Evolutionary conservation across 2,329 filamentous ascomycete genomes (phyloP), one percentile per base, ranked within the genome.

Genomic region (Talaromyces islandicus): DNA sequence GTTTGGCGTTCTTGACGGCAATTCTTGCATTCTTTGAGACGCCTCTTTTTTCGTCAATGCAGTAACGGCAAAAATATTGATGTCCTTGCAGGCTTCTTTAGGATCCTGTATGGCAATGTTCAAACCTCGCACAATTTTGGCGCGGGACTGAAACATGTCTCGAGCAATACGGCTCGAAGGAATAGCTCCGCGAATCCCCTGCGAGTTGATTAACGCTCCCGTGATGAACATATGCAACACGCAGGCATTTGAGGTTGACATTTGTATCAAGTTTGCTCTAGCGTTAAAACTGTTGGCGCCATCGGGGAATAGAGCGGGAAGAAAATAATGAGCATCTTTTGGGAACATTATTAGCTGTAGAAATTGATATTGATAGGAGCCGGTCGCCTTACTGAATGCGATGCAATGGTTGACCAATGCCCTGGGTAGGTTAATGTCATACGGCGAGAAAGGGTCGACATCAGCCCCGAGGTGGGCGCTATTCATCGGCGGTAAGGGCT

Each of bases 101-200:
- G 54, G 54, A 21, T 56, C 54, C 19, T 41, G 19, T 11, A 56
- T 56, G 10, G 54, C 54, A 19, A 56, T 27, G 27, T 29, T 56
- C 35, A 56, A 19, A 19, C 14, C 29, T 7, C 35, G 54, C 7
- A 56, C 24, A 17, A 56, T 25, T 10, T 56, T 35, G 35, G 54
- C 54, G 35, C 54, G 54, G 10, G 54, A 56, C 7, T 30, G 54
- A 14, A 56, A 56, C 35, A 56, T 56, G 35, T 56, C 54, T 21
- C 12, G 21, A 7, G 35, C 54, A 29, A 56, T n/a, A n/a, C 54
- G 21, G 19, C 11, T 38, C 29, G 54, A 56, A n/a, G 35, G 54
- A 2, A 21, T 56, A 21, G 25, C 24, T 4, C 24, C 35, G 6
- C 38, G 35, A 11, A 10, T 56, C 30, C 21, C 35, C 7, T 24